phyloP scores from a whole-genome alignment of 805 yeast genomes.

The Metschnikowia dekortorum region DNA sequence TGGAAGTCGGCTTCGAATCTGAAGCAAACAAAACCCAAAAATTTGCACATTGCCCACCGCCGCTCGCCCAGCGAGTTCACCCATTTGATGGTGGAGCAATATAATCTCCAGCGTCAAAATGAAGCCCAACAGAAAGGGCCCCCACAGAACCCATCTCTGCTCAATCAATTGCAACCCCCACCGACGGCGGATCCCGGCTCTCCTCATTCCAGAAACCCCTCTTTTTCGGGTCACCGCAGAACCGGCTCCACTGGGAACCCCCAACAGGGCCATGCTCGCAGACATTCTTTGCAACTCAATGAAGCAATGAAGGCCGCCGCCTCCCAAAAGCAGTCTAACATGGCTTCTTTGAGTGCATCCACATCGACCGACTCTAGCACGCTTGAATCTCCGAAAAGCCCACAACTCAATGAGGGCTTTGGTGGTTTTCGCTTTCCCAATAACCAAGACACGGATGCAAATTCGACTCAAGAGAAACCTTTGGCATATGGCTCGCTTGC shows the following conservation, averaged over 20 bases:
- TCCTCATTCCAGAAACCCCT: slow-evolving; percentile 34
- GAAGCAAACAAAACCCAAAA: slow-evolving; percentile 23
- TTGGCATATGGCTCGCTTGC: slow-evolving; percentile 43
- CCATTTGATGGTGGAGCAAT: slow-evolving; percentile 84
- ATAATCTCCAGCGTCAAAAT: slow-evolving; percentile 84
- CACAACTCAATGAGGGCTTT: slow-evolving; percentile 11
- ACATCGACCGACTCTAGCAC: slow-evolving; percentile 4
- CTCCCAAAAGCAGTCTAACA: slow-evolving; percentile 55
- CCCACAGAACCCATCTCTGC: slow-evolving; percentile 57
- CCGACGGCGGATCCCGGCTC: slow-evolving; percentile 26
- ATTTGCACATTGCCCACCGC: slow-evolving; percentile 90
- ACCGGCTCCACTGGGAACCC: slow-evolving; percentile 26
- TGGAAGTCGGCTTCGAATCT: not conserved
- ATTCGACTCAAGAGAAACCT: slow-evolving; percentile 19
- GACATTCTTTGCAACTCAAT: slow-evolving; percentile 86
- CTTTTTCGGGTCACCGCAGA: slow-evolving; percentile 27
- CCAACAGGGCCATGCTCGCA: slow-evolving; percentile 70
- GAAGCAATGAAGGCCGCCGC: slow-evolving; percentile 99
- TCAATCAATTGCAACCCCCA: slow-evolving; percentile 12
- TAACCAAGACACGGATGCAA: slow-evolving; percentile 23
- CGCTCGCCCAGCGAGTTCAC: slow-evolving; percentile 95
- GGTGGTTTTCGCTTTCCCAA: slow-evolving; percentile 57
- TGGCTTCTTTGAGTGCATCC: slow-evolving; percentile 23
- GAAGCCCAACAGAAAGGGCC: slow-evolving; percentile 89
- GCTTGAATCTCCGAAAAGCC: slow-evolving; percentile 16